A percentile compares a stretch with the other conserved stretches of the same genome.
These are phyloP conservation scores for Nephelium lappaceum DNA, from an alignment of 345 rosid genomes.

Conservation along the genomic window DNA sequence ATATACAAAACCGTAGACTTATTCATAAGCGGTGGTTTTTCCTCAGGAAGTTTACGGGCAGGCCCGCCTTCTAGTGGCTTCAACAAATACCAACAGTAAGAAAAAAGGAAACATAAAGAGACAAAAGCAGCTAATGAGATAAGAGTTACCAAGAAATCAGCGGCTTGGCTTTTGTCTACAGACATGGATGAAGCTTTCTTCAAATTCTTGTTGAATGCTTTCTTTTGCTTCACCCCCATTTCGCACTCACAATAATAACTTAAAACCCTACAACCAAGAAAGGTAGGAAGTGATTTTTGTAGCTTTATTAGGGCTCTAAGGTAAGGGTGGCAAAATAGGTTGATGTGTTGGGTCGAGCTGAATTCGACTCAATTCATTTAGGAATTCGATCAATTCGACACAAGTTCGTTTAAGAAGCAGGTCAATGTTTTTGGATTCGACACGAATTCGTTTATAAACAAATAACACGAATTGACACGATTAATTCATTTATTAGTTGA, in stretches of 20 bases:
- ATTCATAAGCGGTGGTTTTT: conserved; percentile 38
- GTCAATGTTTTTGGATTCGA: too few species aligned
- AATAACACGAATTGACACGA: too few species aligned
- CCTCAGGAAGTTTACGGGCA: conserved; percentile 50
- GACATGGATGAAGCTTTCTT: conserved; percentile 53
- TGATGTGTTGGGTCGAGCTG: too few species aligned
- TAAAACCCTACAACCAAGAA: neutral
- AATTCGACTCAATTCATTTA: too few species aligned
- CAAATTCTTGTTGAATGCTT: conserved; percentile 58
- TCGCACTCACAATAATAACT: neutral
- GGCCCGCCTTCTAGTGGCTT: conserved; percentile 87
- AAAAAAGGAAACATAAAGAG: neutral
- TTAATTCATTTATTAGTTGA: too few species aligned
- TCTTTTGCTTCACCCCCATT: conserved; percentile 83
- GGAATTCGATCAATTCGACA: too few species aligned
- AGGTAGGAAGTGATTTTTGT: too few species aligned
- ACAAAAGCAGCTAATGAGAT: neutral
- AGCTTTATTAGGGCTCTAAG: too few species aligned
- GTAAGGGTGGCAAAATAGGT: too few species aligned
- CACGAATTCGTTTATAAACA: too few species aligned
- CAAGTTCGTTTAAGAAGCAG: too few species aligned
- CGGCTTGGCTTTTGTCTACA: conserved; percentile 33
- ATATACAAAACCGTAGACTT: conserved; percentile 70
- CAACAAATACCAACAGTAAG: conserved; percentile 1
- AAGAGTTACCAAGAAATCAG: conserved; percentile 77